Evolutionary conservation across 139 green algal genomes (phyloP), one percentile per base, ranked within the genome.

Genomic region (Eudorina sp.): DNA sequence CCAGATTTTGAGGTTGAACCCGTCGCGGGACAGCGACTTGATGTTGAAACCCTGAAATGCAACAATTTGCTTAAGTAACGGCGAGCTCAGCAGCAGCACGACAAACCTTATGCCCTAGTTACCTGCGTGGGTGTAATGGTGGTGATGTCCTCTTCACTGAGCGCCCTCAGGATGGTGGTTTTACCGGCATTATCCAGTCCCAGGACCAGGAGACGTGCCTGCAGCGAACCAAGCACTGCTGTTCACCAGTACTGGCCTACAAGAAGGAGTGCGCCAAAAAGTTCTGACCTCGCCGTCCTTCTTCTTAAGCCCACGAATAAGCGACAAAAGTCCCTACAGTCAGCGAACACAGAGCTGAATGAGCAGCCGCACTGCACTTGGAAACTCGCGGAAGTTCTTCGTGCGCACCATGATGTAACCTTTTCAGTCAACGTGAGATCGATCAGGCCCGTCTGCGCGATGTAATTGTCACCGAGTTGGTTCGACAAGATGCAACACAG

Each of bases 1-100:
- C 96, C 96, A 98, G 40, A 98, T 93, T 81, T 97, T 96, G 3
- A 98, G 92, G 89, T 97, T 98, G 89, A 98, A 97, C 23, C 94
- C 94, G 36, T 97, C 94, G 66, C 95, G 92, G 23, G 94, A 85
- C 18, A 98, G 53, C 0, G 94, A 96, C 90, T 98, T 97, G 88
- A 98, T 96, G 92, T 98, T 97, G 90, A 98, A 98, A 8, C 96
- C 96, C 95, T 98, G 91, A 40, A 64, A 45, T 31, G n/a, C 6
- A 41, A 36, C 1, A 79, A n/a, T n/a, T n/a, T 36, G 7, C 9
- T 1, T 27, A 53, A 38, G 40, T 53, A 16, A 53, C 11, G 40
- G 31, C 40, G 55, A 79, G 40, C 13, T 27, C 3, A 53, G 31
- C 8, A 21, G 40, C 21, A 9, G 16, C 40, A 53, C 40, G 40